Evolutionary conservation across 1,139 yeast species (phyloP), one percentile per base, ranked within the genome.

Genomic region (Sugiyamaella novakii): DNA sequence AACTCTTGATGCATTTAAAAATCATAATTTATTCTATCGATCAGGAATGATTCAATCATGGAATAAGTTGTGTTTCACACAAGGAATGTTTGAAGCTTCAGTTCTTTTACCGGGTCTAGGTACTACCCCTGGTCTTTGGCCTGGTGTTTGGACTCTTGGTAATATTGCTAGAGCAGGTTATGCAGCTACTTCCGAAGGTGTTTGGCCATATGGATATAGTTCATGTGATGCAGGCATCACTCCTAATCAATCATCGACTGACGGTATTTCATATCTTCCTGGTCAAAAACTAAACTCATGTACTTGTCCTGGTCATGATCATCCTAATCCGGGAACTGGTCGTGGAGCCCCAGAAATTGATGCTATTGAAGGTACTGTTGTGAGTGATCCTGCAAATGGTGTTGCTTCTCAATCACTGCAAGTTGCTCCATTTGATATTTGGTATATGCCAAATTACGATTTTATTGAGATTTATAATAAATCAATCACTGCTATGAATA

Each of bases 271-370:
- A 8, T 84, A 78, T 61, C 71, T 87, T 36, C 87, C 88, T 0
- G 96, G 96, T 21, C 95, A 87, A 70, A 76, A 78, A 51, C 72
- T 87, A 52, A 80, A 74, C 62, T 63, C 71, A 22, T 87, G 95
- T 69, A 80, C 87, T 0, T 87, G 95, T 70, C 70, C 74, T 40
- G 87, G 84, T 17, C 86, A 81, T 58, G 87, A 81, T 44, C 95
- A 87, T 64, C 95, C 95, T 30, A 86, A 81, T 59, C 76, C 73
- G 3, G 96, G 95, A 33, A 67, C 67, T 1, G 96, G 95, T 19
- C 78, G 96, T 64, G 95, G 95, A 44, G 94, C 95, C 0, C 95
- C 95, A 1, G 96, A 87, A 75, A 84, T 87, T 58, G 96, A 87
- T 78, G 80, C 81, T 35, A 62, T 87, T 43, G 96, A 87, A 76